A percentile compares a stretch with the other conserved stretches of the same genome.
phyloP scores from a whole-genome alignment of 2,329 filamentous ascomycete species.

The Fusarium phyllophilum region DNA sequence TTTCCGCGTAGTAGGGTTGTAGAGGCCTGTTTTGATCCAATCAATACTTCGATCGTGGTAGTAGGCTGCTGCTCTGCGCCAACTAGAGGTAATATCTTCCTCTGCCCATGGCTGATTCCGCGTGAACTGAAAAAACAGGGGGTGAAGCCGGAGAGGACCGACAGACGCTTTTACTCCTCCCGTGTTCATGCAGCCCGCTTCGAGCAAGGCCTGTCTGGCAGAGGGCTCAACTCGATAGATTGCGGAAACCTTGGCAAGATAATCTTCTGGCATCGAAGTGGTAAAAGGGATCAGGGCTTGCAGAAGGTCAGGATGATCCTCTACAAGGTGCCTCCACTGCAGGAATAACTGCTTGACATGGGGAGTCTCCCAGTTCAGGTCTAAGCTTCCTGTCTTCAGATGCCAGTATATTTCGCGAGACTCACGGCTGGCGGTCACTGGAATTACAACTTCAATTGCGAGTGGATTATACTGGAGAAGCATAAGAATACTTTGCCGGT shows the following conservation, averaged over 20 bases:
- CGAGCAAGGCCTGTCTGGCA: background rate
- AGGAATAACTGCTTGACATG: background rate
- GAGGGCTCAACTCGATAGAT: background rate
- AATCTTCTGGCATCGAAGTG: background rate
- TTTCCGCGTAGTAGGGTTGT: background rate
- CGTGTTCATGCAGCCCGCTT: background rate
- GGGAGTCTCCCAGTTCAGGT: background rate
- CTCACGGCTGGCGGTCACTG: background rate
- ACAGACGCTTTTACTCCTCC: background rate
- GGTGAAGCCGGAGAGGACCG: background rate
- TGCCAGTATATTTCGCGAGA: background rate
- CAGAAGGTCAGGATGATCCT: background rate
- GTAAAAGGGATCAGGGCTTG: background rate
- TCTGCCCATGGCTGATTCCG: background rate
- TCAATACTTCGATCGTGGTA: background rate
- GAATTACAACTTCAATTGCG: background rate
- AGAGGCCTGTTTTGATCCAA: background rate
- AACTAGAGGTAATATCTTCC: background rate
- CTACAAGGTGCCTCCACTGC: background rate
- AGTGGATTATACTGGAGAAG: background rate
- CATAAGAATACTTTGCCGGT: background rate
- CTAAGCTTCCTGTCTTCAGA: background rate
- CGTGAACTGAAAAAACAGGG: background rate
- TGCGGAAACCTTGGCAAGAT: background rate
- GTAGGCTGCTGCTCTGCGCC: background rate